phyloP scores from a whole-genome alignment of 768 basidiomycete species.

The Boletus subparvulus region DNA sequence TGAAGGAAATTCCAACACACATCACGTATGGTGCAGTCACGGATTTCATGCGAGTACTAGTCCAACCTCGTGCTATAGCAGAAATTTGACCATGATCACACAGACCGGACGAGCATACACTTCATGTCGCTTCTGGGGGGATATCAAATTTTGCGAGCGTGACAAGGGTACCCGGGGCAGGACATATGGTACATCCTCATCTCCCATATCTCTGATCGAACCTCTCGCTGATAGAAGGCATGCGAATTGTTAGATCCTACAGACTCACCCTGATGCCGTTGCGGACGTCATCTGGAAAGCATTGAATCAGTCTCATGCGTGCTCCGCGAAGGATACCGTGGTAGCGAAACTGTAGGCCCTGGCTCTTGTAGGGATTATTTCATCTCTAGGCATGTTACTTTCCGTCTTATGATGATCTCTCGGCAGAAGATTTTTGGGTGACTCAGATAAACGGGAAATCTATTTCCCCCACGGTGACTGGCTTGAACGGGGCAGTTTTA shows the following conservation, averaged over 20 bases:
- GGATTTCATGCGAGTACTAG: neutral
- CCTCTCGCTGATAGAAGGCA: too few relatives aligned
- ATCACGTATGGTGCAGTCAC: neutral
- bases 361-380: too few relatives aligned
- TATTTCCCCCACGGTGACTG: too few relatives aligned
- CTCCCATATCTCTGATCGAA: too few relatives aligned
- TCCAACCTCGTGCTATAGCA: neutral
- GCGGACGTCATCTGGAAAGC: constrained; percentile 3
- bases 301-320: neutral
- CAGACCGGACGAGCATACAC: neutral
- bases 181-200: neutral
- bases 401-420: too few relatives aligned
- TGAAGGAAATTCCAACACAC: constrained; percentile 1
- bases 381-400: too few relatives aligned
- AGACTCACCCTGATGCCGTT: neutral
- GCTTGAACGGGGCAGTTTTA: too few relatives aligned
- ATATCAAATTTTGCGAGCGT: constrained; percentile 3
- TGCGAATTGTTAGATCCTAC: neutral
- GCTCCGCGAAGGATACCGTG: too few relatives aligned
- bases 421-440: too few relatives aligned
- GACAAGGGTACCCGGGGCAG: neutral
- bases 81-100: neutral
- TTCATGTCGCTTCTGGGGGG: neutral
- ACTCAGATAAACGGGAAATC: too few relatives aligned
- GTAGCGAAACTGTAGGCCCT: too few relatives aligned